Evolutionary conservation across 2,329 filamentous ascomycete genomes (phyloP), one percentile per base, ranked within the genome.

Genomic region (Cercospora nicotianae): DNA sequence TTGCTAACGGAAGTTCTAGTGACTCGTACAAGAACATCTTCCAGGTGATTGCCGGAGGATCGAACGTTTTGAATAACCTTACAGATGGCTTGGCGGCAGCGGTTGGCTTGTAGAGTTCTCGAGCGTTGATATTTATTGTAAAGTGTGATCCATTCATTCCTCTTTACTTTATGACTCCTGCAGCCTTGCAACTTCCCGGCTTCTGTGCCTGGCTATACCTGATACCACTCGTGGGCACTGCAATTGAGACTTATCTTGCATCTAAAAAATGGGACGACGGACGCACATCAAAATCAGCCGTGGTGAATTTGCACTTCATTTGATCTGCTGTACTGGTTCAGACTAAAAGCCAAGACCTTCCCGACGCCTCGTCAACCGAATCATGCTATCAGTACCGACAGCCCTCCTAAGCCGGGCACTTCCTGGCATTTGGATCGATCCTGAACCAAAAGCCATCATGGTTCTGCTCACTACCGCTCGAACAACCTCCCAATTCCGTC

Each of bases 11-110:
- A 9, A 12, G 9, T 30, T 10, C n/a, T 33, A 64, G 62, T 36
- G 70, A 74, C 18, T 72, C 70, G 23, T 75, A 75, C 66, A 73
- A 73, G 67, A 69, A 75, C 51, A 63, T 71, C 16, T 73, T 76
- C 42, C 71, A 75, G 64, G 33, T 57, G 4, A 48, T 73, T 31
- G 67, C 70, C 5, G 74, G 74, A 58, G 74, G 74, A 33, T 73
- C 72, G 9, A 68, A 76, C n/a, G 65, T 75, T 39, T 39, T 76
- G n/a, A 72, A 70, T 57, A 75, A 75, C 39, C 60, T 76, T 7
- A 76, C 74, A 7, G 55, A 65, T 28, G 74, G 73, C 16, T 51
- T 75, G 18, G 67, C 71, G 23, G 39, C 65, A 58, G 71, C 72
- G 48, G 67, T 75, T 28, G 74, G 73, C 2, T 64, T 75, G 69